Evolutionary conservation across 805 yeast species (phyloP), one percentile per base, ranked within the genome.

Genomic region (Metschnikowia baotianmanensis): DNA sequence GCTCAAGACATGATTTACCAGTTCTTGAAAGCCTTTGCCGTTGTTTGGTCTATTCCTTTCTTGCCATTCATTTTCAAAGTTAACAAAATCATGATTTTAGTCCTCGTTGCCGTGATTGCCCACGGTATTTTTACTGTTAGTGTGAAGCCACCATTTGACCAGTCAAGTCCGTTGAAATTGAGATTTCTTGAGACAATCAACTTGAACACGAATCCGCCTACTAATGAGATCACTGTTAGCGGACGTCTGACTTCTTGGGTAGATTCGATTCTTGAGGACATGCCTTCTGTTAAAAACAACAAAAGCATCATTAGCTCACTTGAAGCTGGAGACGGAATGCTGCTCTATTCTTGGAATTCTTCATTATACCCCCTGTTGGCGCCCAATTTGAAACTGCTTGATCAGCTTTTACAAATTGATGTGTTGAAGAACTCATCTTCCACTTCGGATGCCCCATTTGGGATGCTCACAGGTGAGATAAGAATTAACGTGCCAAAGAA

Each of bases 1-100:
- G 63, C 80, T 4, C 75, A 78, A 41, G 43, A 50, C 5, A 51
- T 63, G 33, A 55, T 70, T 38, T 68, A 58, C 46, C 47, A 46
- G 29, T 36, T 60, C 23, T 45, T 66, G 20, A 56, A 61, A 45
- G 18, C 41, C 6, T 52, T 66, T 46, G 65, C 64, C 8, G 46
- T 61, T 39, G 55, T 55, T 6, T 59, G 65, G 63, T 46, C 64
- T 2, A 36, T 69, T 11, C 83, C 91, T 6, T 55, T 82, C 13
- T 52, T 84, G 34, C 88, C 93, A 6, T 86, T 86, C 56, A 63
- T 79, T 28, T 83, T 83, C 63, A 84, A 83, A 55, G 55, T 85
- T 38, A 83, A 84, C 57, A 67, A 75, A 34, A 45, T 76, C 12
- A 59, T 79, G 28, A 53, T 70, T 2, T 57, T 82, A 17, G 45